A percentile compares a stretch with the other conserved stretches of the same genome.
phyloP scores from a whole-genome alignment of 768 basidiomycete genomes.

The Agaricus subrufescens region DNA sequence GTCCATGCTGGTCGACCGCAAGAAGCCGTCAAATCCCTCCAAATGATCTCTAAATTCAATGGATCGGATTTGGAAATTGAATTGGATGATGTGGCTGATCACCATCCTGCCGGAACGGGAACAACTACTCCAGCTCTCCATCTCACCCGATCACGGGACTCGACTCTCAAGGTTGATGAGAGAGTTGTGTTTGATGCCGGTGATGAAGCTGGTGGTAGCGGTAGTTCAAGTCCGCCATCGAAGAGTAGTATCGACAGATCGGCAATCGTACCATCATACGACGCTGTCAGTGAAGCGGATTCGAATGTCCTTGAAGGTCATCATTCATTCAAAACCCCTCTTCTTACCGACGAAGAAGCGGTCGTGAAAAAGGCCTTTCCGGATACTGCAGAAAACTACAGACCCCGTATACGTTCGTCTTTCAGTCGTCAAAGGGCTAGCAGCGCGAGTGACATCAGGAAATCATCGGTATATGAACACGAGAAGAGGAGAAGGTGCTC shows the following conservation, averaged over 20 bases:
- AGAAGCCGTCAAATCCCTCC: conserved; percentile 81
- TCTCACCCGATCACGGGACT: neutral
- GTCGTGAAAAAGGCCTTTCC: neutral
- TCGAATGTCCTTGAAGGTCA: conserved; percentile 3
- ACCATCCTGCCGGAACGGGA: conserved; percentile 18
- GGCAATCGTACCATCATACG: conserved; percentile 4
- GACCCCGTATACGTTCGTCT: no score
- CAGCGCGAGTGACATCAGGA: conserved; percentile 17
- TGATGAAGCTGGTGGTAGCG: conserved; percentile 19
- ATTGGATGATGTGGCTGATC: conserved; percentile 63
- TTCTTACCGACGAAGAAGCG: neutral
- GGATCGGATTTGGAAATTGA: conserved; percentile 65
- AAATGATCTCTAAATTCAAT: conserved; percentile 84
- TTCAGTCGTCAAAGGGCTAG: neutral
- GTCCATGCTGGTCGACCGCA: conserved; percentile 82
- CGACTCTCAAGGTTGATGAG: conserved; percentile 13
- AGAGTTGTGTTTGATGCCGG: conserved; percentile 30
- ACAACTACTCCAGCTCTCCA: conserved; percentile 4
- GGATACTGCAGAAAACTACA: no score
- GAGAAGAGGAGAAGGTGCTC: conserved; percentile 29
- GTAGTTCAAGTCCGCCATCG: conserved; percentile 11
- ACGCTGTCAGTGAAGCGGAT: neutral
- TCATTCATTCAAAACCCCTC: neutral
- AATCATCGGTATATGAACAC: conserved; percentile 42
- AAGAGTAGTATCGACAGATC: conserved; percentile 1